Base-by-base conservation (phyloP, 179 eudicot species). In the Corrigiola litoralis region DNA sequence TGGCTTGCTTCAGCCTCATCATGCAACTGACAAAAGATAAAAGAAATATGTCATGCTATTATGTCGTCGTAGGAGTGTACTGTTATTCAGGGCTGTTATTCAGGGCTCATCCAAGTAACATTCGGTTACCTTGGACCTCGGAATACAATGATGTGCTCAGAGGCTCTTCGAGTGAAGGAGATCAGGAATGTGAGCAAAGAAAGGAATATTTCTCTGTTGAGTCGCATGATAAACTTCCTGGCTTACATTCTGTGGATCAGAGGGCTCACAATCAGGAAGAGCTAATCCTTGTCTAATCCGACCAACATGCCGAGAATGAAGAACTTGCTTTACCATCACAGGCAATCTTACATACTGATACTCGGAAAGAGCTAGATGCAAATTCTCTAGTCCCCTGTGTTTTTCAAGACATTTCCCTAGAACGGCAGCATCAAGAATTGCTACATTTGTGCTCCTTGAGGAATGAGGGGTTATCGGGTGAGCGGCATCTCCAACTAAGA, bases 401-500 rank as follows among this genome's bases (percentile, higher is more conserved):
- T 77, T 81, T 62, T 71, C 70, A 14, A 86, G 80, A 64, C 86
- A 86, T 75, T 81, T 77, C 18, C 86, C 91, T n/a, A 83, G 21
- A 56, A 85, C 80, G 4, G 85, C 83, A 51, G 82, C 89, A 52
- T 84, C 89, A n/a, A 75, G 56, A 63, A 85, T 60, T 0, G 89
- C 53, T 84, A 80, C 80, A 78, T 85, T 85, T 56, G 87, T 82
- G 80, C 89, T 85, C 47, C 89, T 73, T 24, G 72, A 24, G 50
- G 87, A 83, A 31, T 85, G 87, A 33, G 89, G 91, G n/a, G 81
- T 83, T 1, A 80, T 71, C 2, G 89, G 89, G 63, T 85, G 89
- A 54, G 89, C 89, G 21, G 81, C 90, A 27, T 85, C 90, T 67
- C 90, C 87, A 23, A 85, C 67, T 58, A 85, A 63, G 20, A 85